Evolutionary conservation across 495 filamentous ascomycete species (phyloP), one percentile per base, ranked within the genome.

Genomic region (Penicillium soppii): DNA sequence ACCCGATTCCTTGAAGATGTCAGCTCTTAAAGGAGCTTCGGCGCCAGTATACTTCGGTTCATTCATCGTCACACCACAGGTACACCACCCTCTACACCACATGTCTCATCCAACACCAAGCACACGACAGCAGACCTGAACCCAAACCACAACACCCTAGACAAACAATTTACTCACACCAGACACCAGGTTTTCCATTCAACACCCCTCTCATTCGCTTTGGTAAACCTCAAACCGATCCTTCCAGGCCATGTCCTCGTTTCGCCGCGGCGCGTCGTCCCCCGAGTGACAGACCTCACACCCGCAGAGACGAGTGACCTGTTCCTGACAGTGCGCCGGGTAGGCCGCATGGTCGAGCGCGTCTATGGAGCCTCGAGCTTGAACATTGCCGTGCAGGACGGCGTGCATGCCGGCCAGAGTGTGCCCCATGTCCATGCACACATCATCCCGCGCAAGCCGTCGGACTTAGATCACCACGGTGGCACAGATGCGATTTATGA

Each of bases 331-430:
- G 91, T 95, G 10, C 90, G 92, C 52, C 82, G 82, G 40, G 85
- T 97, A 4, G 83, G 88, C 46, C 80, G 80, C 22, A 90, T 90
- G 81, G 73, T 95, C 7, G 85, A 89, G 44, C 80, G 83, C 29
- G 74, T 89, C 15, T 94, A 89, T 68, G 81, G 82, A 51, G 71
- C 76, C 5, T 43, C 69, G 3, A 84, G 80, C 61, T 81, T 97
- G 62, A 98, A 97, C 68, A 87, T 98, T 44, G 92, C 94, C 0
- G 78, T 98, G 13, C 94, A 98, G 61, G 94, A 98, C 72, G 94
- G 94, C 8, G 68, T 67, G 21, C 88, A 89, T 54, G 90, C 95
- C 1, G 94, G 94, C 0, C 94, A 98, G 77, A 88, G 82, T 21
- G 91, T 98, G 19, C 74, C 87, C 8, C 94, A 98, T 72, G 84